A percentile compares a stretch with the other conserved stretches of the same genome.
Evolutionary conservation across 495 filamentous ascomycete genomes (phyloP).

Genomic region (Paragyromitra xinjiangensis): DNA sequence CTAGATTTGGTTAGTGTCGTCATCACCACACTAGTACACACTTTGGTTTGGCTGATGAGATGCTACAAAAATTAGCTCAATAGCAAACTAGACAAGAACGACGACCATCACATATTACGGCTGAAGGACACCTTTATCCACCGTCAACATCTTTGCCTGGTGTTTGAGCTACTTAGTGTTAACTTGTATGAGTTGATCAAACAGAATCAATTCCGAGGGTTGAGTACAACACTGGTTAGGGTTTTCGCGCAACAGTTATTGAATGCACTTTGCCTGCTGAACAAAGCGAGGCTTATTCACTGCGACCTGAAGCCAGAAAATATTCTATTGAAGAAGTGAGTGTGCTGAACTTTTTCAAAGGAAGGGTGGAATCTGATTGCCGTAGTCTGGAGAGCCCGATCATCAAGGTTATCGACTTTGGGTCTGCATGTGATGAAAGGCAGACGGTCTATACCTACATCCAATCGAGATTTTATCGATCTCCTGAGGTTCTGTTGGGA

Average conservation of each 20-base stretch:
- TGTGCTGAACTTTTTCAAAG: conserved; percentile 26
- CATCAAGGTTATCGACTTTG: conserved; percentile 99
- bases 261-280: conserved; percentile 88
- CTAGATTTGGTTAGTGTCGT: conserved; percentile 79
- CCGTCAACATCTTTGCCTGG: conserved; percentile 94
- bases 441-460: conserved; percentile 99
- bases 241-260: conserved; percentile 98
- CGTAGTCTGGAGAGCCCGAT: conserved; percentile 92
- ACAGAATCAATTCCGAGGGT: conserved; percentile 97
- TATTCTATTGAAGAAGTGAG: conserved; percentile 93
- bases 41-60: conserved; percentile 32
- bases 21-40: neutral
- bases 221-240: conserved; percentile 96
- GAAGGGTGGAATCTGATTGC: conserved; percentile 31
- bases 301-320: conserved; percentile 99
- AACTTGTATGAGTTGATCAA: conserved; percentile 99
- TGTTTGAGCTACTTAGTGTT: conserved; percentile 96
- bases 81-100: conserved; percentile 98
- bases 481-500: conserved; percentile 92
- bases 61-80: conserved; percentile 74
- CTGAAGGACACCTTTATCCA: conserved; percentile 99
- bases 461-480: conserved; percentile 97
- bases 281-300: conserved; percentile 97
- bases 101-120: conserved; percentile 95
- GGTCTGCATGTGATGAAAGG: conserved; percentile 96